Evolutionary conservation across 73 alveolate species (phyloP), one percentile per base, ranked within the genome.

Genomic region (Paramecium bursaria): DNA sequence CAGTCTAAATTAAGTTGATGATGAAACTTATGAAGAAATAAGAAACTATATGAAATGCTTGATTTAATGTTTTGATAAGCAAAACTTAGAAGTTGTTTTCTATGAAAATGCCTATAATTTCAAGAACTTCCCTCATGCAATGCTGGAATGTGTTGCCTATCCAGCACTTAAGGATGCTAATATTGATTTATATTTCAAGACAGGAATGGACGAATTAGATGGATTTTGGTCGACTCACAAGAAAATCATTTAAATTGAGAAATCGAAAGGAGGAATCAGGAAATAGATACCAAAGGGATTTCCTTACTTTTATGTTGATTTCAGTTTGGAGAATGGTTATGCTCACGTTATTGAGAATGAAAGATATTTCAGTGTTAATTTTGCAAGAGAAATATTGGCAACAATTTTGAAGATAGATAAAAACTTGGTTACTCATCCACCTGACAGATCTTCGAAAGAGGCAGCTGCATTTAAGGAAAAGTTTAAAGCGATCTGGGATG

Each of bases 341-440:
- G 89, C 85, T 39, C 89, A 79, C 30, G 89, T 79, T 6, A 50
- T 79, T 14, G 89, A 79, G 47, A 73, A 79, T 54, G 89, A 79
- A 46, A 46, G 54, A 22, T 5, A 61, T 15, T 79, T 54, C 46
- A 33, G 74, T 17, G 31, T 44, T 6, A 79, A 79, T 27, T 79
- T 79, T 55, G 89, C 89, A 4, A 61, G 76, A 53, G 89, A 79
- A 60, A 54, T 79, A 3, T 42, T 79, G 15, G 75, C 85, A 21
- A 53, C 75, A 14, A 46, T 79, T 2, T 39, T 79, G 57, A 55
- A 57, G 31, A 35, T 79, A 4, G 85, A 79, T 6, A 79, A 79
- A 55, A 44, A 49, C 14, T 26, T 39, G 42, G 89, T 79, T 39
- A 22, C 54, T 10, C 42, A 73, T 53, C 89, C 89, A 2, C 50